A percentile compares a stretch with the other conserved stretches of the same genome.
phyloP scores from a whole-genome alignment of 2,329 filamentous ascomycete species.

The Metarhizium sp. region DNA sequence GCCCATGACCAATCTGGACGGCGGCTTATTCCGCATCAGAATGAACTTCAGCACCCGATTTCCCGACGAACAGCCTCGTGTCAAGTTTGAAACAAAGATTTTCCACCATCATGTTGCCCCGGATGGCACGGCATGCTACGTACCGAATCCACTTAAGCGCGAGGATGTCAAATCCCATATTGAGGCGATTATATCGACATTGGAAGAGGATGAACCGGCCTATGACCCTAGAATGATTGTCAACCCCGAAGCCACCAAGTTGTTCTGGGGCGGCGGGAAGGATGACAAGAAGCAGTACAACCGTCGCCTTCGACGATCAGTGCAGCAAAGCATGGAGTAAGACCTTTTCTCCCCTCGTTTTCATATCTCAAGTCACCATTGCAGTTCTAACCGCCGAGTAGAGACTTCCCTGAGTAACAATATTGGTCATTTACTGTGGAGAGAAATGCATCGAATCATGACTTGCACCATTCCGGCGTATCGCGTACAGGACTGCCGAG shows the following conservation, averaged over 20 bases:
- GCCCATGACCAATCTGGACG: slow-evolving; percentile 88
- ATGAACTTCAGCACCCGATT: slow-evolving; percentile 76
- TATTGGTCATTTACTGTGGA: not conserved
- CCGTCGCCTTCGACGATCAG: slow-evolving; percentile 67
- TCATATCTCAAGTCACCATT: not conserved
- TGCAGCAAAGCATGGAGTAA: slow-evolving; percentile 59
- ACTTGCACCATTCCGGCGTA: not conserved
- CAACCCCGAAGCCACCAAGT: slow-evolving; percentile 72
- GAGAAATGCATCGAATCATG: not conserved
- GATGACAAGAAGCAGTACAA: slow-evolving; percentile 81
- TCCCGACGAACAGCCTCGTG: slow-evolving; percentile 79
- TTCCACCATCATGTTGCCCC: slow-evolving; percentile 82
- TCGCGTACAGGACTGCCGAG: not conserved
- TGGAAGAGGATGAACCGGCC: slow-evolving; percentile 82
- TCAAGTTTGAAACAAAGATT: slow-evolving; percentile 68
- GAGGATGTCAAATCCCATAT: slow-evolving; percentile 81
- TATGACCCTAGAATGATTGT: slow-evolving; percentile 88
- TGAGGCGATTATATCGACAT: slow-evolving; percentile 65
- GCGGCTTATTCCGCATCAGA: slow-evolving; percentile 76
- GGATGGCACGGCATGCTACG: slow-evolving; percentile 78
- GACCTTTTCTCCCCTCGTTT: slow-evolving; percentile 7
- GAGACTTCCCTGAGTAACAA: slow-evolving; percentile 24
- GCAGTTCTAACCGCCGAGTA: slow-evolving; percentile 6
- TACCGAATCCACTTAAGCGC: slow-evolving; percentile 44
- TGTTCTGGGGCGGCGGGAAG: slow-evolving; percentile 69